A percentile compares a stretch with the other conserved stretches of the same genome.
These are phyloP conservation scores for Xylaria sp. DNA, from an alignment of 2,329 filamentous ascomycete genomes.

Conservation along the genomic window DNA sequence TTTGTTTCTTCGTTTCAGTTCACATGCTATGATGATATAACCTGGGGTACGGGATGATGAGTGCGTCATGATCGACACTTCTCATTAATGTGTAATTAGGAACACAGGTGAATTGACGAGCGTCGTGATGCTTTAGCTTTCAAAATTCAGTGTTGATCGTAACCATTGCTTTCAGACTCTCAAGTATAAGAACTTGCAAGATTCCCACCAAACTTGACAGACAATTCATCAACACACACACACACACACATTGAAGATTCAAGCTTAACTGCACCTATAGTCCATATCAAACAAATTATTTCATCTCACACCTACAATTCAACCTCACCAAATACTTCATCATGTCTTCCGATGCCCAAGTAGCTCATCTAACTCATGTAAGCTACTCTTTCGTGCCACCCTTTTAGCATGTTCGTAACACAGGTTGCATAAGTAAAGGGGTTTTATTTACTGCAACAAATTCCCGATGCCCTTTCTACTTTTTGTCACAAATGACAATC, in stretches of 20 bases:
- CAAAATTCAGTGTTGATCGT: too few species aligned
- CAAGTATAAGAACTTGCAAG: background rate
- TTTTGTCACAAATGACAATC: background rate
- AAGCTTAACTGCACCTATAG: background rate
- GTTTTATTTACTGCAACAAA: too few species aligned
- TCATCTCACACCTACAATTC: background rate
- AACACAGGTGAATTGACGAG: background rate
- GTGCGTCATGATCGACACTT: background rate
- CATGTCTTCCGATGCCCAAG: slow-evolving; percentile 62
- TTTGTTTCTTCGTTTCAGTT: background rate
- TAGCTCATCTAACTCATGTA: background rate
- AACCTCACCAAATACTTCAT: slow-evolving; percentile 41
- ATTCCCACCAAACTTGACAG: background rate
- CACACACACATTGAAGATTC: background rate
- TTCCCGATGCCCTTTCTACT: background rate
- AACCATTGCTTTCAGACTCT: background rate
- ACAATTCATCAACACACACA: background rate
- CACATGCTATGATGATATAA: background rate
- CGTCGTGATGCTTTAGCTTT: background rate
- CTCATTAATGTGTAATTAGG: background rate
- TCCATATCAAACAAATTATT: background rate
- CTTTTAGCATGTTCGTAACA: background rate
- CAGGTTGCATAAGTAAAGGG: too few species aligned
- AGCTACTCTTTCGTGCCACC: too few species aligned
- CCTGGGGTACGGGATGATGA: background rate